phyloP scores from a whole-genome alignment of 192 early-diverging fungal species.

The Thoreauomyces humboldtii region DNA sequence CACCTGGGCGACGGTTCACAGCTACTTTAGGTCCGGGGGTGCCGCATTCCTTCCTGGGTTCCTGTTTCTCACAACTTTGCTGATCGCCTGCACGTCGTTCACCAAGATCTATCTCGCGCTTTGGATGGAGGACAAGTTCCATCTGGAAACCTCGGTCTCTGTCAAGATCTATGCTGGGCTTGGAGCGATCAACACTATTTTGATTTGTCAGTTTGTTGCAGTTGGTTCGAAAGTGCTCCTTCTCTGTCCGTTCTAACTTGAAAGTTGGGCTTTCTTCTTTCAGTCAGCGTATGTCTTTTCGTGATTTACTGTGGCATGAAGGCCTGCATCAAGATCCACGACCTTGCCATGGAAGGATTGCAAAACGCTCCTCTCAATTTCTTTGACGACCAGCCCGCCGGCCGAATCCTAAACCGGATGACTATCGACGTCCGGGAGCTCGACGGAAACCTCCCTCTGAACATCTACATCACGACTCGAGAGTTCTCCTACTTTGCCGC shows the following conservation, averaged over 20 bases:
- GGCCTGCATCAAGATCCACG: conserved; percentile 41
- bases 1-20: neutral
- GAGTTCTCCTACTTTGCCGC: conserved; percentile 32
- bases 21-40: neutral
- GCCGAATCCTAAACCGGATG: conserved; percentile 58
- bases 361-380: conserved; percentile 56
- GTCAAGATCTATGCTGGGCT: neutral
- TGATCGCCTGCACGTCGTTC: neutral
- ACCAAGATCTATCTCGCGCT: neutral
- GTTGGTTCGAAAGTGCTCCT: too few relatives aligned
- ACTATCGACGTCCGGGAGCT: conserved; percentile 61
- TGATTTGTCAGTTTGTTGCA: conserved; percentile 36
- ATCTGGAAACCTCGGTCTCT: neutral
- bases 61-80: neutral
- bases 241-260: too few relatives aligned
- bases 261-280: too few relatives aligned
- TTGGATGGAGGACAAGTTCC: neutral
- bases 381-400: conserved; percentile 63
- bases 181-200: conserved; percentile 5
- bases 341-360: conserved; percentile 38
- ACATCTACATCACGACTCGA: neutral
- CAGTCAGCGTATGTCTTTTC: too few relatives aligned
- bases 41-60: neutral
- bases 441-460: conserved; percentile 52
- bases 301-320: neutral